phyloP scores from a whole-genome alignment of 192 early-diverging fungal species.

The Ramicandelaber brevisporus region DNA sequence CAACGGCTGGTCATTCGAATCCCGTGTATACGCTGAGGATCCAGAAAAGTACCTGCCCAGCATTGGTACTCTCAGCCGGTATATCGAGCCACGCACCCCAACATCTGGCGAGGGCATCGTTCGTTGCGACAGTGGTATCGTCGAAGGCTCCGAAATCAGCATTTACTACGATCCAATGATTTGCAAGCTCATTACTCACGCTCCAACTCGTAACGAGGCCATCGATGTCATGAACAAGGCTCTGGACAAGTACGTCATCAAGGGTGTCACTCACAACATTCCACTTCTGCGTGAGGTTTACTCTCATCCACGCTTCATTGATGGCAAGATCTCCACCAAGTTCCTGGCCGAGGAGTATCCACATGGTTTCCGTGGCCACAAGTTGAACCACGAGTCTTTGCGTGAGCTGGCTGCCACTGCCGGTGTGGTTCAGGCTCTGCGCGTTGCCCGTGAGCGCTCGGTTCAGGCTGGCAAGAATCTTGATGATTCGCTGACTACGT shows the following conservation, averaged over 20 bases:
- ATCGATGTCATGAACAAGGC: constrained; percentile 54
- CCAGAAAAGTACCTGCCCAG: constrained; percentile 82
- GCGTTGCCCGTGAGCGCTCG: constrained; percentile 18
- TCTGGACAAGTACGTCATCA: constrained; percentile 75
- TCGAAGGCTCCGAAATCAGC: constrained; percentile 77
- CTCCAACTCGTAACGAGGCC: constrained; percentile 41
- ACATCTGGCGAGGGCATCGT: constrained; percentile 20
- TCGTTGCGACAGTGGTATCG: constrained; percentile 81
- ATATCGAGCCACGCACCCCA: constrained; percentile 42
- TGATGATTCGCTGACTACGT: neutral
- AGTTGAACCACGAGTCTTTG: constrained; percentile 18
- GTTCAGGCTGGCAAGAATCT: neutral
- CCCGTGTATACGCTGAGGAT: constrained; percentile 90
- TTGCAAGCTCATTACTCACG: constrained; percentile 80
- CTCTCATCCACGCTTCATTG: constrained; percentile 34
- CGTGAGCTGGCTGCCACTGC: constrained; percentile 35
- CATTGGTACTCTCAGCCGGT: constrained; percentile 62
- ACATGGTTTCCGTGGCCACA: constrained; percentile 55
- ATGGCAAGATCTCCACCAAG: constrained; percentile 56
- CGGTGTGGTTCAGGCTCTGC: constrained; percentile 35
- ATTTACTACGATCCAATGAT: constrained; percentile 94
- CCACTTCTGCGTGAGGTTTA: constrained; percentile 75
- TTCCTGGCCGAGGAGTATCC: constrained; percentile 82
- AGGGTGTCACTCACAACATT: constrained; percentile 89
- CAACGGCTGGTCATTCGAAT: constrained; percentile 83